These are phyloP conservation scores for Talaromyces funiculosus DNA, from an alignment of 2,329 filamentous ascomycete genomes.

Conservation along the genomic window DNA sequence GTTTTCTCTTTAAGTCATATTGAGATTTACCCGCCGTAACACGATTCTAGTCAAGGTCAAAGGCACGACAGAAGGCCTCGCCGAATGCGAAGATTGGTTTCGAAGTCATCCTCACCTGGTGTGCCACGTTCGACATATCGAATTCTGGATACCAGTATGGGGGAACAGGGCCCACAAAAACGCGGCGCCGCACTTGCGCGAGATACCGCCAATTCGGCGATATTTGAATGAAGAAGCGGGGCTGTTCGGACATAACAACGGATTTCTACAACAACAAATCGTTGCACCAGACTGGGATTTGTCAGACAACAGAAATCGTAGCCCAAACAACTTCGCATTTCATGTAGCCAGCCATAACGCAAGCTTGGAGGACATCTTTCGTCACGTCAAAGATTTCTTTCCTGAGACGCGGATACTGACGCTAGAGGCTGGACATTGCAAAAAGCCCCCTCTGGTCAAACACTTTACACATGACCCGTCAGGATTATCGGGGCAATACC, in stretches of 20 bases:
- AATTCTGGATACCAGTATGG: slow-evolving; percentile 72
- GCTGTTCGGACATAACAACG: slow-evolving; percentile 15
- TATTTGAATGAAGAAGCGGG: slow-evolving; percentile 21
- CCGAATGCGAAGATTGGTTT: slow-evolving; percentile 59
- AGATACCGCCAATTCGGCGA: slow-evolving; percentile 22
- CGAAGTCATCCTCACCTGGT: slow-evolving; percentile 53
- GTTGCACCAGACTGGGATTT: slow-evolving; percentile 23
- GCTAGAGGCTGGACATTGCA: slow-evolving; percentile 69
- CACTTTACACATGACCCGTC: slow-evolving; percentile 45
- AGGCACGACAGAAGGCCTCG: slow-evolving; percentile 59
- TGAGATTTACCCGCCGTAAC: neutral
- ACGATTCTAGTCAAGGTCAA: slow-evolving; percentile 58
- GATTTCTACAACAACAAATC: neutral
- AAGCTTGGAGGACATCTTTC: slow-evolving; percentile 64
- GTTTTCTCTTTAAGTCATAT: slow-evolving; percentile 14
- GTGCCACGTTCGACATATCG: slow-evolving; percentile 63
- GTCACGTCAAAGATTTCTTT: slow-evolving; percentile 55
- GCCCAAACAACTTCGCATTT: slow-evolving; percentile 26
- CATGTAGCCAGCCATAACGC: slow-evolving; percentile 54
- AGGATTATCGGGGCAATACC: slow-evolving; percentile 25
- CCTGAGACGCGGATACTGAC: slow-evolving; percentile 62
- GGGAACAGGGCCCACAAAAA: slow-evolving; percentile 50
- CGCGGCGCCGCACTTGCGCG: slow-evolving; percentile 33
- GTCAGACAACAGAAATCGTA: slow-evolving; percentile 19
- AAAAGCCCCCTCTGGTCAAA: slow-evolving; percentile 64